These are phyloP conservation scores for Candida broadrunensis DNA, from an alignment of 805 yeast species.

Conservation along the genomic window DNA sequence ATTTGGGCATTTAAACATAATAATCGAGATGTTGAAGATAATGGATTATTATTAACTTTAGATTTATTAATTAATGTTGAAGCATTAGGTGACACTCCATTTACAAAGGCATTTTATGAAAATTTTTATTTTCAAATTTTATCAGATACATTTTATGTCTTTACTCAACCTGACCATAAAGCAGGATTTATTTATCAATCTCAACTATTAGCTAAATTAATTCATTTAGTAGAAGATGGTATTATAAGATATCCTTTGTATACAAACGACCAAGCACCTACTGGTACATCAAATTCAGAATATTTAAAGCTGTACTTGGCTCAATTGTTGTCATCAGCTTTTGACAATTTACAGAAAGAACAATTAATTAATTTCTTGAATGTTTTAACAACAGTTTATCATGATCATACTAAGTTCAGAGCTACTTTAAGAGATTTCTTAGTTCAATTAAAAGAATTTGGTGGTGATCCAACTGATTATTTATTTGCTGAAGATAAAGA, in stretches of 20 bases:
- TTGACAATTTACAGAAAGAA: constrained; percentile 82
- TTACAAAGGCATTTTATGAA: constrained; percentile 82
- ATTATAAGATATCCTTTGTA: constrained; percentile 78
- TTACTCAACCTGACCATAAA: constrained; percentile 96
- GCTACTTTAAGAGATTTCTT: constrained; percentile 90
- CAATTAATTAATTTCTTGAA: constrained; percentile 80
- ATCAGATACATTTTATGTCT: constrained; percentile 87
- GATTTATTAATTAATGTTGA: constrained; percentile 86
- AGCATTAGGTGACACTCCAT: constrained; percentile 63
- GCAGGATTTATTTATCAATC: constrained; percentile 92
- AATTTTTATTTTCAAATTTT: constrained; percentile 86
- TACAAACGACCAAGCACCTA: constrained; percentile 74
- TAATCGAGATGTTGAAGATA: constrained; percentile 93
- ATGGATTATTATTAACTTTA: constrained; percentile 79
- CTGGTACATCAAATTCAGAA: constrained; percentile 77
- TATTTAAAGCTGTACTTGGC: constrained; percentile 80
- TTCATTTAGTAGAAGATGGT: constrained; percentile 76
- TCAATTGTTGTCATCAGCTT: constrained; percentile 80
- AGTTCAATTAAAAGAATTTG: constrained; percentile 92
- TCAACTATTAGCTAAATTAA: constrained; percentile 75
- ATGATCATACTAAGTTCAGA: constrained; percentile 71
- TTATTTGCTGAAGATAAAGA: constrained; percentile 92
- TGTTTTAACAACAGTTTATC: constrained; percentile 71
- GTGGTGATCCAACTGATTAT: constrained; percentile 94
- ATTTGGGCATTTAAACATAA: constrained; percentile 98